Base-by-base conservation (phyloP, 2,329 filamentous ascomycete species). In the Huntiella abstrusa region DNA sequence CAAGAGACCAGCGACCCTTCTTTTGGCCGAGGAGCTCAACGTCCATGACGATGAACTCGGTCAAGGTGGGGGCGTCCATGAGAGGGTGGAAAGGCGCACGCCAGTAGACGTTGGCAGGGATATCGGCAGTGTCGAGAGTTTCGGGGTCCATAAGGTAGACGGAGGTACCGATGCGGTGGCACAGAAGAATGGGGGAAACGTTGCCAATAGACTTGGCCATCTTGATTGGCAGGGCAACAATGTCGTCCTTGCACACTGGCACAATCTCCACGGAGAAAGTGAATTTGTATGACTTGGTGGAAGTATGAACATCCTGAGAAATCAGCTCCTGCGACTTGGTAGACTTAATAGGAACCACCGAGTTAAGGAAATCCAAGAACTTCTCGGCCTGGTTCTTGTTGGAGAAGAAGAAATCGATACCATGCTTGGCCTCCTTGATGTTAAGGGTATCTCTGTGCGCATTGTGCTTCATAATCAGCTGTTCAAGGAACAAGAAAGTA, bases 341-440 rank as follows among this genome's bases (percentile, higher is more conserved):
- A 53, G 76, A 68, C 50, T 77, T 75, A 49, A 85, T 73, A 1
- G 91, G 86, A 1, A 78, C 74, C 11, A 92, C 80, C 0, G 85
- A 88, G 54, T 76, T 77, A 51, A 95, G 67, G 60, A 95, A 93
- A 62, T 96, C 87, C 51, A 92, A 75, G 60, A 94, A 88, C 57
- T 83, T 86, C 58, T 93, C 85, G 5, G 87, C 88, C 55, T 93
- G 83, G 57, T 95, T 98, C 56, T 84, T 72, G 49, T 82, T 77
- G 0, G 84, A 73, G 58, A 91, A 98, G 70, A 80, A 98, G 62
- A 98, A 98, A 60, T 98, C 91, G 50, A 98, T 78, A 1, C 91
- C 91, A 55, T 95, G 86, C 63, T 87, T 87, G 22, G 84, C 83
- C 64, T 98, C 91, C 60, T 92, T 95, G 65, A 98, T 98, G 61